phyloP scores from a whole-genome alignment of 108 stramenopile genomes.

The Cylindrotheca closterium region DNA sequence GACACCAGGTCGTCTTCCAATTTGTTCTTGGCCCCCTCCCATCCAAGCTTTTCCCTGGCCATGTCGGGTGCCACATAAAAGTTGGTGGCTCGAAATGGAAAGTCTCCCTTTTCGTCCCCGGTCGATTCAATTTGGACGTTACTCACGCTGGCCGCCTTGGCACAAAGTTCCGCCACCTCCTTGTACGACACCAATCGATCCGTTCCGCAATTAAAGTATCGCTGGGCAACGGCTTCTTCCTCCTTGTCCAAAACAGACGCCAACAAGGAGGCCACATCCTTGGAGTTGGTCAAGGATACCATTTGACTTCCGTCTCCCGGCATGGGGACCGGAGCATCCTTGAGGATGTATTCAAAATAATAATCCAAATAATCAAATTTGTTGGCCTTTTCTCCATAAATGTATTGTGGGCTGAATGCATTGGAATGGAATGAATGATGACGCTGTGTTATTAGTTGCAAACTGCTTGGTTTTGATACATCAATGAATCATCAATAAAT shows the following conservation, averaged over 20 bases:
- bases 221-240: conserved; percentile 60
- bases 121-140: conserved; percentile 34
- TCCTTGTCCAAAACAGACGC: conserved; percentile 65
- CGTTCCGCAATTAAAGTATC: conserved; percentile 78
- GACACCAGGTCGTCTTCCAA: conserved; percentile 55
- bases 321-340: conserved; percentile 58
- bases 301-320: conserved; percentile 73
- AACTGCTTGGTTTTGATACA: too few relatives aligned
- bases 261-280: conserved; percentile 72
- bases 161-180: conserved; percentile 68
- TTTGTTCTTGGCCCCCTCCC: conserved; percentile 45
- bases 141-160: conserved; percentile 53
- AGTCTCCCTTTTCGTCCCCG: conserved; percentile 55
- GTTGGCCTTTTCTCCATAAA: conserved; percentile 73
- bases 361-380: conserved; percentile 80
- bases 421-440: too few relatives aligned
- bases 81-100: conserved; percentile 69
- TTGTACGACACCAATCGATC: conserved; percentile 62
- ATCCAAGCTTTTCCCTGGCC: conserved; percentile 64
- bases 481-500: too few relatives aligned
- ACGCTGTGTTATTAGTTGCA: too few relatives aligned
- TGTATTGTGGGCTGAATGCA: conserved; percentile 70
- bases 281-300: conserved; percentile 69
- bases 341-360: conserved; percentile 63
- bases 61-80: conserved; percentile 71